phyloP scores from a whole-genome alignment of 129 eudicot species.

The Escallonia rubra region DNA sequence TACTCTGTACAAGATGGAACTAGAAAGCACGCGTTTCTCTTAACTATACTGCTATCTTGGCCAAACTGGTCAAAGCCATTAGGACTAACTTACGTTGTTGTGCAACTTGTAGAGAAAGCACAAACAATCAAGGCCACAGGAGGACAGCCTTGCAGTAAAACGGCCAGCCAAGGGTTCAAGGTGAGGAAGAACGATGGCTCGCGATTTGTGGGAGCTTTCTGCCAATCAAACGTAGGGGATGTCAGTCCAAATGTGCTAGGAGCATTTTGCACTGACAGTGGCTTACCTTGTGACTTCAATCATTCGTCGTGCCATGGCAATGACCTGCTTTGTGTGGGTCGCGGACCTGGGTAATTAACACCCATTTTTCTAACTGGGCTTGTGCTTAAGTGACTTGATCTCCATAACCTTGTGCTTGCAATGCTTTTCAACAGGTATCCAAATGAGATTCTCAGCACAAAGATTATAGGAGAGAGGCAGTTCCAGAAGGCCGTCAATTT shows the following conservation, averaged over 20 bases:
- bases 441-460: constrained; percentile 59
- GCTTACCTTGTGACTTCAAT: constrained; percentile 58
- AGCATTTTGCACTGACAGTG: constrained; percentile 57
- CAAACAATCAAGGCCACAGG: constrained; percentile 49
- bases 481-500: constrained; percentile 49
- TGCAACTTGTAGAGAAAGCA: constrained; percentile 15
- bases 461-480: constrained; percentile 65
- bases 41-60: not conserved
- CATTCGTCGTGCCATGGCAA: constrained; percentile 61
- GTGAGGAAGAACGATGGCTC: constrained; percentile 43
- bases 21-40: too few relatives aligned
- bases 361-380: not conserved
- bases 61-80: not conserved
- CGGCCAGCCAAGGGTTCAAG: constrained; percentile 48
- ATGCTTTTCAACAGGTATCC: constrained; percentile 32
- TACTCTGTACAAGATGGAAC: too few relatives aligned
- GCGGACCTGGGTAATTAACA: constrained; percentile 20
- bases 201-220: constrained; percentile 55
- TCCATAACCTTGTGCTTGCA: not conserved
- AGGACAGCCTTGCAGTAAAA: constrained; percentile 45
- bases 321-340: constrained; percentile 58
- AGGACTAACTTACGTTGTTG: not conserved
- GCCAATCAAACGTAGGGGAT: constrained; percentile 73
- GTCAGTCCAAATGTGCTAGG: constrained; percentile 76
- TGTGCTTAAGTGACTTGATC: not conserved